Base-by-base conservation (phyloP, 2,329 filamentous ascomycete genomes). In the Graphilbum fragrans region DNA sequence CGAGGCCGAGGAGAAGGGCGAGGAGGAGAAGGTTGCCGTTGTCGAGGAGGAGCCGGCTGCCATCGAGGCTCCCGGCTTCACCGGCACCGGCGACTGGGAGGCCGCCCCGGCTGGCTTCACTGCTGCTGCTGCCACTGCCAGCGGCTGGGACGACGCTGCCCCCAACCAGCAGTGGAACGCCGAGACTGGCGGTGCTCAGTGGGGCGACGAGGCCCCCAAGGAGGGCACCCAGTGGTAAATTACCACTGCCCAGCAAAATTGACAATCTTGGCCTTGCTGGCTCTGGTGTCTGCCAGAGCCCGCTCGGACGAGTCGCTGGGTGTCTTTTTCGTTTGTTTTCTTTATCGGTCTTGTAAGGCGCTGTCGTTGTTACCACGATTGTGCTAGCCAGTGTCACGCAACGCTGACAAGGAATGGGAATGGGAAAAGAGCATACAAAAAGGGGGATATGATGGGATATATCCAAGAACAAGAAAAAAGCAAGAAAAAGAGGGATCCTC, bases 1-100 rank as follows among this genome's bases (percentile, higher is more conserved):
- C 55, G 92, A 98, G 80, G 92, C 94, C 67, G 90, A 94, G 80
- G 94, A 98, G 74, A 93, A 95, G 66, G 74, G 81, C 53, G 84
- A 85, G 63, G 84, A 90, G 66, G 90, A 96, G 76, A 94, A 96
- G 82, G 72, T 81, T 50, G 73, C 85, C 52, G 82, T 78, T 59
- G 82, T 74, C 55, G 88, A 94, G 54, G 90, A 95, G 71, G 83
- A 84, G 59, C 86, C 81, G 55, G 60, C 83, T 49, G 80, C 69
- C 55, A 79, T 84, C 55, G 87, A 92, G 64, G 35, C 32, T 25
- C 14, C 37, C 19, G 84, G 82, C 59, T 87, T 88, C 59, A 69
- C 71, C 54, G 65, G 62, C 49, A 14, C 29, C 8, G 79, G 71
- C 56, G 88, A 94, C 69, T 95, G 90, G 87, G 88, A 94, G 62